phyloP scores from a whole-genome alignment of 345 rosid genomes.

The Melaleuca alternifolia region DNA sequence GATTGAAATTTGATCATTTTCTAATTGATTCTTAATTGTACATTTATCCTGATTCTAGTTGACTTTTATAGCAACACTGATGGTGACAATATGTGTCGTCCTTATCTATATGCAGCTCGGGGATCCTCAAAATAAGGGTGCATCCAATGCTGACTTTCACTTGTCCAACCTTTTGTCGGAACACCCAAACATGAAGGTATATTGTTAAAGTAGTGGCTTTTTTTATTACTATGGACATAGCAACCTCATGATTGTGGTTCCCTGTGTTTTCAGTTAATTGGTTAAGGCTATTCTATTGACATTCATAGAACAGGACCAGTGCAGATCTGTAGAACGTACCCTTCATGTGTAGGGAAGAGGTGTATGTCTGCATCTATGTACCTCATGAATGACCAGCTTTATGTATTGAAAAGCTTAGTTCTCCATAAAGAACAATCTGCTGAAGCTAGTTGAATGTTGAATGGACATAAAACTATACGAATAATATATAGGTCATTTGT shows the following conservation, averaged over 20 bases:
- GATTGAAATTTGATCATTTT: neutral
- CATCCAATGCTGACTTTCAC: constrained; percentile 93
- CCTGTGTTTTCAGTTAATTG: neutral
- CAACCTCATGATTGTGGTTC: neutral
- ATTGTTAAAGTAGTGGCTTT: neutral
- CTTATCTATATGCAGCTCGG: constrained; percentile 50
- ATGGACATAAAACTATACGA: neutral
- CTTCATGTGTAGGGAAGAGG: neutral
- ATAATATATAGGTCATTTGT: neutral
- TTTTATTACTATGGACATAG: neutral
- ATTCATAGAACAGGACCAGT: neutral
- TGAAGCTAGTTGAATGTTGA: neutral
- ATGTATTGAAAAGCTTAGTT: neutral
- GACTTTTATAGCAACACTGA: neutral
- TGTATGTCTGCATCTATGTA: neutral
- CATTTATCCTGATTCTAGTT: neutral
- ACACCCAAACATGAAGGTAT: constrained; percentile 98
- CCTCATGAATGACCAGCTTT: neutral
- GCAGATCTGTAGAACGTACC: neutral
- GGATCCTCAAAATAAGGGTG: constrained; percentile 93
- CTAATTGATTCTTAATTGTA: neutral
- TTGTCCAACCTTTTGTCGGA: constrained; percentile 81
- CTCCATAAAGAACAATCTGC: neutral
- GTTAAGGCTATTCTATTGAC: neutral
- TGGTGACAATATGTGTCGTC: neutral